Evolutionary conservation across 345 rosid species (phyloP).

Genomic region (Linum lewisii): DNA sequence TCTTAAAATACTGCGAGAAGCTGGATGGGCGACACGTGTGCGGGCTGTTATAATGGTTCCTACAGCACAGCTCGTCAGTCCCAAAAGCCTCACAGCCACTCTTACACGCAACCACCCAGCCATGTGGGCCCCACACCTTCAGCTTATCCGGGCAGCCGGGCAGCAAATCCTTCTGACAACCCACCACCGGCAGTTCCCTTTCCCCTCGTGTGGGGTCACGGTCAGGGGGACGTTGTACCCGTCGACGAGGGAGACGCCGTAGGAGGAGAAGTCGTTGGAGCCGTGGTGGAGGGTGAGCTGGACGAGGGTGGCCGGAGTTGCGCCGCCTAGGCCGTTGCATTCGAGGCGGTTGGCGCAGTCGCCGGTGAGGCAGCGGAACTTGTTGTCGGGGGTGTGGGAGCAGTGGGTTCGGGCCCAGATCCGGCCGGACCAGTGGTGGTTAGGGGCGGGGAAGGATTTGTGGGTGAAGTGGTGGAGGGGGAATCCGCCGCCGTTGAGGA

Average conservation of each 20-base stretch:
- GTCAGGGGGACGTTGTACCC: conserved; percentile 92
- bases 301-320: conserved; percentile 66
- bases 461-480: conserved; percentile 42
- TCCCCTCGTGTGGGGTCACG: conserved; percentile 87
- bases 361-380: conserved; percentile 65
- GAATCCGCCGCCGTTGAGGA: conserved; percentile 59
- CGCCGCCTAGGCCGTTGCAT: conserved; percentile 81
- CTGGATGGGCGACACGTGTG: conserved; percentile 59
- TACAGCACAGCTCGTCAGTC: conserved; percentile 80
- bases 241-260: conserved; percentile 80
- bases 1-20: conserved; percentile 67
- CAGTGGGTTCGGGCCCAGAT: conserved; percentile 88
- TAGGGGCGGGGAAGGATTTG: conserved; percentile 65
- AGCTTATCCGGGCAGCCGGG: conserved; percentile 54
- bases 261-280: conserved; percentile 53
- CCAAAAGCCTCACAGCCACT: conserved; percentile 79
- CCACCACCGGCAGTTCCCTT: conserved; percentile 73
- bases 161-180: conserved; percentile 55
- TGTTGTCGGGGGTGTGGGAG: conserved; percentile 21
- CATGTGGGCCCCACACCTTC: conserved; percentile 35
- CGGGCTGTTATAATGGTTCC: conserved; percentile 66
- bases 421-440: conserved; percentile 78
- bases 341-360: conserved; percentile 67
- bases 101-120: conserved; percentile 72
- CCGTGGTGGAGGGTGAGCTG: conserved; percentile 72